Conservation (phyloP, 2,329 filamentous ascomycete species). For the Neopestalotiopsis sp. region DNA sequence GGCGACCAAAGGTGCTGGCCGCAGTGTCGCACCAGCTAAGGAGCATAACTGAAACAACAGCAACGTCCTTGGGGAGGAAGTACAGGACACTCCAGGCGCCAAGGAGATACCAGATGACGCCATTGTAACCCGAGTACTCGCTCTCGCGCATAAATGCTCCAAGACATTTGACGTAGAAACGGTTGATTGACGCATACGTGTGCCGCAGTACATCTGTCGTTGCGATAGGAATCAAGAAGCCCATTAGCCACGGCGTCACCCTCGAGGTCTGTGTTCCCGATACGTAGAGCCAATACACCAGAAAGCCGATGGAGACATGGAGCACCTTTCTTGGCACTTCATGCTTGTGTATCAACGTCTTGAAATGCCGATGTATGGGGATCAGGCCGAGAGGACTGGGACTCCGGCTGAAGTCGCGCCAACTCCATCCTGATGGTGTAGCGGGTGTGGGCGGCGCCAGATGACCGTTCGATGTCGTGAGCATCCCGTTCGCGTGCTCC, state of each 20-base stretch:
- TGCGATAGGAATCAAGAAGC: constrained; percentile 81
- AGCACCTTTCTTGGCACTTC: constrained; percentile 93
- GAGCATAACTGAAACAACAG: constrained; percentile 85
- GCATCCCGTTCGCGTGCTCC: constrained; percentile 25
- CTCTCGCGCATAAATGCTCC: constrained; percentile 97
- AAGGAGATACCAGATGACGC: constrained; percentile 94
- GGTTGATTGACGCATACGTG: constrained; percentile 80
- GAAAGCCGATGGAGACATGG: constrained; percentile 95
- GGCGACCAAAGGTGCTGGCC: constrained; percentile 88
- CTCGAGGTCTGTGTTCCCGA: constrained; percentile 75
- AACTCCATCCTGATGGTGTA: constrained; percentile 69
- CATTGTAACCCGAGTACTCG: constrained; percentile 93
- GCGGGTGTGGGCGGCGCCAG: constrained; percentile 70
- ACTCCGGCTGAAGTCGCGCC: constrained; percentile 87
- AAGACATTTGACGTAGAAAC: constrained; percentile 81
- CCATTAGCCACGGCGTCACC: constrained; percentile 85
- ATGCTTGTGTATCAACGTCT: constrained; percentile 91
- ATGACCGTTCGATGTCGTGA: constrained; percentile 63
- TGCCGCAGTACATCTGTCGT: constrained; percentile 83
- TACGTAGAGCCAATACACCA: constrained; percentile 85
- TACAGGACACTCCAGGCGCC: constrained; percentile 86
- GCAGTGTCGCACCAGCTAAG: constrained; percentile 98
- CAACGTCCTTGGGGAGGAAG: constrained; percentile 92
- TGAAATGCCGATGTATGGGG: constrained; percentile 91
- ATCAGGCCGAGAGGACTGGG: constrained; percentile 93